Conservation (phyloP, 306 rosid species). For the Lathyrus oleraceus region DNA sequence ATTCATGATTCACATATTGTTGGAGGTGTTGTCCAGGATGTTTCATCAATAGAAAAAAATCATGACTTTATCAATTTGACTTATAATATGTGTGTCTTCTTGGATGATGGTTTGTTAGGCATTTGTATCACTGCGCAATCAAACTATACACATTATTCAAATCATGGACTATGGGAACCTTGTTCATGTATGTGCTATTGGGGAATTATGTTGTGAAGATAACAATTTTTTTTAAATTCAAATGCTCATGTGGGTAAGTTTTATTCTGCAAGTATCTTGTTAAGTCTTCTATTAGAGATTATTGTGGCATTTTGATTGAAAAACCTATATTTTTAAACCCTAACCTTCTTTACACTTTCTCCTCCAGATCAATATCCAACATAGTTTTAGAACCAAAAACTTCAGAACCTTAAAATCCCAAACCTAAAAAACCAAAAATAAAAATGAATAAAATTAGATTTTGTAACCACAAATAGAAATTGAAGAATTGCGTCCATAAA, state of each 20-base stretch:
- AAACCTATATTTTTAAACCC: conserved; percentile 42
- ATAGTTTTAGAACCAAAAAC: conserved; percentile 31
- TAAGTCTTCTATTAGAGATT: conserved; percentile 6
- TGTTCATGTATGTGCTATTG: conserved; percentile 78
- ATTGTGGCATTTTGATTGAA: not conserved
- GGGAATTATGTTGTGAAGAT: conserved; percentile 87
- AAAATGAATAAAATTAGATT: conserved; percentile 37
- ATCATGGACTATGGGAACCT: conserved; percentile 87
- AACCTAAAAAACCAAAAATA: conserved; percentile 19
- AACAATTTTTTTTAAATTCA: conserved; percentile 86
- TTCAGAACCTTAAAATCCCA: conserved; percentile 70
- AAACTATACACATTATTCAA: conserved; percentile 82
- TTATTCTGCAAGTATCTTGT: conserved; percentile 15
- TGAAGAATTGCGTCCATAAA: conserved; percentile 30
- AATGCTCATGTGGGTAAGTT: conserved; percentile 56
- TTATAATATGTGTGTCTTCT: conserved; percentile 86
- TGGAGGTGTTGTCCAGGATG: conserved; percentile 86
- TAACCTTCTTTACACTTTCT: conserved; percentile 42
- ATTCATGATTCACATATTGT: conserved; percentile 60
- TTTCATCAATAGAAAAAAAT: conserved; percentile 83
- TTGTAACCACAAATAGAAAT: conserved; percentile 8
- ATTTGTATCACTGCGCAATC: conserved; percentile 88
- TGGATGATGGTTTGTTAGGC: conserved; percentile 90
- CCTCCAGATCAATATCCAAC: conserved; percentile 45
- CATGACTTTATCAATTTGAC: conserved; percentile 83